Evolutionary conservation across 2,329 filamentous ascomycete genomes (phyloP).

Genomic region (Fusarium sp.): DNA sequence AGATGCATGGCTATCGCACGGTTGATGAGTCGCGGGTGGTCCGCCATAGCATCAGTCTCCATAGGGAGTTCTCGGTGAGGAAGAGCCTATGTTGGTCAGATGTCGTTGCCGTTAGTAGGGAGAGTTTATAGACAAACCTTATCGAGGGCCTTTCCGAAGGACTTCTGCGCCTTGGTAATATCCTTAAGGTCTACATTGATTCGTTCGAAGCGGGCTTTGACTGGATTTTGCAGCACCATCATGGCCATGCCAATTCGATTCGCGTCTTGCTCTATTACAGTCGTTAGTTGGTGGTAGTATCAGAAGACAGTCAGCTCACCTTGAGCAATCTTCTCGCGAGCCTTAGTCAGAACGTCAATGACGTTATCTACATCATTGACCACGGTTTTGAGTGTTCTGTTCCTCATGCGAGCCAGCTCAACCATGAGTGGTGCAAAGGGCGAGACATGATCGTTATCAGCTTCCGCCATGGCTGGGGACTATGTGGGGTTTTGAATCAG

Average conservation of each 20-base stretch:
- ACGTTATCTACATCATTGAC: conserved; percentile 84
- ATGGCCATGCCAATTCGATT: conserved; percentile 77
- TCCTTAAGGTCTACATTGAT: conserved; percentile 85
- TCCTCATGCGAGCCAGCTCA: conserved; percentile 77
- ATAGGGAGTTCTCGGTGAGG: conserved; percentile 72
- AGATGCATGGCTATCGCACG: conserved; percentile 97
- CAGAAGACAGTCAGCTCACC: conserved; percentile 55
- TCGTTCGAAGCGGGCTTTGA: conserved; percentile 82
- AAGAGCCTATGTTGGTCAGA: conserved; percentile 46
- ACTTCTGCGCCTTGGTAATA: conserved; percentile 82
- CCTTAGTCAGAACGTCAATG: conserved; percentile 78
- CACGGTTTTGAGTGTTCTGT: conserved; percentile 73
- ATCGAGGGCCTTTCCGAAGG: conserved; percentile 86
- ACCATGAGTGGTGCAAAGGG: conserved; percentile 69
- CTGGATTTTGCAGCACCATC: conserved; percentile 84
- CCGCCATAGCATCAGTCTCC: conserved; percentile 81
- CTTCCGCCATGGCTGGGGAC: conserved; percentile 45
- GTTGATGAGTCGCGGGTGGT: conserved; percentile 82
- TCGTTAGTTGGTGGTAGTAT: conserved; percentile 19
- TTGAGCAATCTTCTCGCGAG: conserved; percentile 76
- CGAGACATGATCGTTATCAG: conserved; percentile 51
- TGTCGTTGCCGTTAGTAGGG: neutral
- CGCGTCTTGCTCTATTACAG: conserved; percentile 45
- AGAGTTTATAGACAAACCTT: conserved; percentile 62
- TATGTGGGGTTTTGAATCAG: neutral